phyloP scores from a whole-genome alignment of 208 protist genomes.

The Angomonas desouzai region DNA sequence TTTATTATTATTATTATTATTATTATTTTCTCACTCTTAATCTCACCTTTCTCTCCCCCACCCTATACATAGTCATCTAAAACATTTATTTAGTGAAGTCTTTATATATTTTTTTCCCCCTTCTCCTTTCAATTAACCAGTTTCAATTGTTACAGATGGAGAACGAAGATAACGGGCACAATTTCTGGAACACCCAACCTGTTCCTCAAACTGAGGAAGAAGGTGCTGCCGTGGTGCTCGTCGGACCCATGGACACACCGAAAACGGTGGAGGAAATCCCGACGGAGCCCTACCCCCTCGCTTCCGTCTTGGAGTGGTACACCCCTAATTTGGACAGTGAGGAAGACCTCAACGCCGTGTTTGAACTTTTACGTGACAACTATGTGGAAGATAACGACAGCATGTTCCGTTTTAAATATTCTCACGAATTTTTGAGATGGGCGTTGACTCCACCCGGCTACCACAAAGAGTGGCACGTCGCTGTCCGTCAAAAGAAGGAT shows the following conservation, averaged over 20 bases:
- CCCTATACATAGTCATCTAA: no score
- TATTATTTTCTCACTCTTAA: background rate
- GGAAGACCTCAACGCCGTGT: constrained; percentile 79
- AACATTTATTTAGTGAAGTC: background rate
- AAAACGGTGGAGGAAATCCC: constrained; percentile 86
- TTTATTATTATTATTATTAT: constrained; percentile 9
- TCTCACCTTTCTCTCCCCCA: constrained; percentile 3
- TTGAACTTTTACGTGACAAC: constrained; percentile 96
- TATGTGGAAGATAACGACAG: constrained; percentile 99
- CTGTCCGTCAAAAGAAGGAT: constrained; percentile 89
- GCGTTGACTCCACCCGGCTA: constrained; percentile 96
- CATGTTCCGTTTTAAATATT: constrained; percentile 99
- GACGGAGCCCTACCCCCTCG: constrained; percentile 87
- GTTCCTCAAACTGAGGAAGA: constrained; percentile 54
- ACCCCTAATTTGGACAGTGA: constrained; percentile 80
- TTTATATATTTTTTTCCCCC: constrained; percentile 10
- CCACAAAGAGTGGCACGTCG: constrained; percentile 95
- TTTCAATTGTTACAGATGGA: no score
- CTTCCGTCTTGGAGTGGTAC: constrained; percentile 94
- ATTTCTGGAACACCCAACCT: constrained; percentile 87
- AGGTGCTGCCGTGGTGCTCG: constrained; percentile 8
- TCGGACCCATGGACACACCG: constrained; percentile 55
- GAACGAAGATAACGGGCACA: constrained; percentile 22
- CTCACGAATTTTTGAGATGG: constrained; percentile 96
- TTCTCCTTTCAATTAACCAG: no score